Conservation (phyloP, 192 early-diverging fungal species). For the Phlyctochytrium planicorne region DNA sequence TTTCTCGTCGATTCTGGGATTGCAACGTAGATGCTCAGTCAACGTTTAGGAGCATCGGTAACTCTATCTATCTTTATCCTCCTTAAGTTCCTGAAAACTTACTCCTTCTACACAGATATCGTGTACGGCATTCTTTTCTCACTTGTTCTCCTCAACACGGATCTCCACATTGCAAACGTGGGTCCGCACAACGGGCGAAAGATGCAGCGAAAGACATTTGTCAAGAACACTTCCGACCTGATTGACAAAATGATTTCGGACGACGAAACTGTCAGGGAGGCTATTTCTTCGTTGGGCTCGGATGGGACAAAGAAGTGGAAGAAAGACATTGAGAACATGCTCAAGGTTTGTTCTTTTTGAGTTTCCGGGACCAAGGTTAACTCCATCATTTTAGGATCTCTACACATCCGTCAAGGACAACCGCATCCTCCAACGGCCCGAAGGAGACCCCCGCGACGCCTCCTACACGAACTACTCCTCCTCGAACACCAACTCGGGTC, state of each 20-base stretch:
- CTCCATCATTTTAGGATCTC: slow-evolving; percentile 38
- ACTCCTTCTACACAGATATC: slow-evolving; percentile 68
- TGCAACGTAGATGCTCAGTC: slow-evolving; percentile 67
- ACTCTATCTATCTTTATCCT: slow-evolving; percentile 24
- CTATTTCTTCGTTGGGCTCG: not conserved
- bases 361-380: slow-evolving; percentile 1
- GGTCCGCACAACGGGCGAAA: slow-evolving; percentile 56
- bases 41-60: slow-evolving; percentile 31
- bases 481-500: no score
- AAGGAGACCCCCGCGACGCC: no score
- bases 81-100: slow-evolving; percentile 26
- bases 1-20: slow-evolving; percentile 78
- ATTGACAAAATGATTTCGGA: slow-evolving; percentile 29
- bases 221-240: slow-evolving; percentile 32
- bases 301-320: slow-evolving; percentile 44
- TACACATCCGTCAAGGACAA: slow-evolving; percentile 60
- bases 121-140: slow-evolving; percentile 87
- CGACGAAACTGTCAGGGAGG: slow-evolving; percentile 8
- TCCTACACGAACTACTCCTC: no score
- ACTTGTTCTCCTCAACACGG: slow-evolving; percentile 87
- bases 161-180: slow-evolving; percentile 79
- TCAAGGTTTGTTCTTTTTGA: slow-evolving; percentile 12
- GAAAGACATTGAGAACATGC: slow-evolving; percentile 43
- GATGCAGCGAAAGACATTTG: slow-evolving; percentile 65
- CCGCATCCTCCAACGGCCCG: slow-evolving; percentile 44